Evolutionary conservation across 805 yeast genomes (phyloP), one percentile per base, ranked within the genome.

Genomic region (Yarrowia deformans): DNA sequence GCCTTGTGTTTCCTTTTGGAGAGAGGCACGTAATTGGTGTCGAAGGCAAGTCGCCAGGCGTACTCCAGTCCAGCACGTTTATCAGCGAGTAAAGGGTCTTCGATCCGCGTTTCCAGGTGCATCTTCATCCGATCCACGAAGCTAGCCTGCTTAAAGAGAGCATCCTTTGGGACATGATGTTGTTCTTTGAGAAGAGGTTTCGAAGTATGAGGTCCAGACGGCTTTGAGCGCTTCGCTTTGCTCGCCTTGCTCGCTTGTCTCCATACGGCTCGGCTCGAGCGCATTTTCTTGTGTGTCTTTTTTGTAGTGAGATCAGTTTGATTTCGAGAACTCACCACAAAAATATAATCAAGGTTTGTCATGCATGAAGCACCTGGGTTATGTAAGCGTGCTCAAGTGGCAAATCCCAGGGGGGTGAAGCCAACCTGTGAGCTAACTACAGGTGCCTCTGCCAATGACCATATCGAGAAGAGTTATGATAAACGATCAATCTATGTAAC

Each of bases 91-190:
- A 19, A 16, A 4, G 55, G 56, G 14, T 63, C 68, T 12, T 63
- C 68, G n/a, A 63, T 63, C 48, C 46, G 37, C 46, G 48, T 39
- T 18, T 63, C 68, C 16, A 63, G 32, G 16, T 37, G 48, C 39
- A 48, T 23, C n/a, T 63, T 63, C 32, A 63, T 10, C 37, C 56
- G 56, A 3, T 19, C 67, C 6, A 12, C 16, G n/a, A 35, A 16
- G 1, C 14, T n/a, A n/a, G 32, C 49, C 29, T 45, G 29, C 14
- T 19, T 18, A 29, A 45, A 45, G 29, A 45, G 16, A 8, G 32
- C 29, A 2, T 10, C 29, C 14, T 19, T 45, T 13, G 19, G 18
- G 4, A 8, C 18, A 8, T 5, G 18, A 8, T n/a, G 8, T 18
- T 5, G 49, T 7, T 45, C 49, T 9, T 12, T 45, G 14, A 45